Conservation (phyloP, 108 stramenopile species). For the Cylindrotheca fusiformis region DNA sequence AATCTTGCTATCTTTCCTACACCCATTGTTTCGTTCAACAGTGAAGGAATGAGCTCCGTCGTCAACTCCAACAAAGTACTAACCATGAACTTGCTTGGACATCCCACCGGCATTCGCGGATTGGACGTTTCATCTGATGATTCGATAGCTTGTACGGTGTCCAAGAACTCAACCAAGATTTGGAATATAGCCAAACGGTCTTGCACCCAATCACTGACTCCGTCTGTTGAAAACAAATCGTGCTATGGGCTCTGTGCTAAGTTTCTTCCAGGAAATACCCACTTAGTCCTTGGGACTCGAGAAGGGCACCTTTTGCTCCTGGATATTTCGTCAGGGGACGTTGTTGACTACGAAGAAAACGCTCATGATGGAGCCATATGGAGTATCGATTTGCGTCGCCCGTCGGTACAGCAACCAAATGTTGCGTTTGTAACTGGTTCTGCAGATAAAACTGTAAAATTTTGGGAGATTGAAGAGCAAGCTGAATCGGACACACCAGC, state of each 20-base stretch:
- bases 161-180: slow-evolving; percentile 85
- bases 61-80: slow-evolving; percentile 33
- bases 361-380: slow-evolving; percentile 91
- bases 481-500: slow-evolving; percentile 52
- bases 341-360: slow-evolving; percentile 58
- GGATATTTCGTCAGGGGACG: slow-evolving; percentile 86
- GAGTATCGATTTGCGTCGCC: slow-evolving; percentile 74
- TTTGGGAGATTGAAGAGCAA: slow-evolving; percentile 88
- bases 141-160: slow-evolving; percentile 83
- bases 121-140: slow-evolving; percentile 90
- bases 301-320: slow-evolving; percentile 79
- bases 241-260: slow-evolving; percentile 89
- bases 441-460: slow-evolving; percentile 94
- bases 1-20: neutral
- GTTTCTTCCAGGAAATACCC: slow-evolving; percentile 91
- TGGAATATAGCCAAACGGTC: slow-evolving; percentile 87
- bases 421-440: slow-evolving; percentile 83
- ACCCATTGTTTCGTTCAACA: neutral
- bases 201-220: slow-evolving; percentile 78
- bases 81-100: slow-evolving; percentile 86
- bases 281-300: slow-evolving; percentile 81
- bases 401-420: slow-evolving; percentile 40
- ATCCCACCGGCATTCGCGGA: slow-evolving; percentile 94
- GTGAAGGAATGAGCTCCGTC: slow-evolving; percentile 10
- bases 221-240: slow-evolving; percentile 31